These are phyloP conservation scores for Acanthamoeba pearcei DNA, from an alignment of 208 protist genomes.

Conservation along the genomic window DNA sequence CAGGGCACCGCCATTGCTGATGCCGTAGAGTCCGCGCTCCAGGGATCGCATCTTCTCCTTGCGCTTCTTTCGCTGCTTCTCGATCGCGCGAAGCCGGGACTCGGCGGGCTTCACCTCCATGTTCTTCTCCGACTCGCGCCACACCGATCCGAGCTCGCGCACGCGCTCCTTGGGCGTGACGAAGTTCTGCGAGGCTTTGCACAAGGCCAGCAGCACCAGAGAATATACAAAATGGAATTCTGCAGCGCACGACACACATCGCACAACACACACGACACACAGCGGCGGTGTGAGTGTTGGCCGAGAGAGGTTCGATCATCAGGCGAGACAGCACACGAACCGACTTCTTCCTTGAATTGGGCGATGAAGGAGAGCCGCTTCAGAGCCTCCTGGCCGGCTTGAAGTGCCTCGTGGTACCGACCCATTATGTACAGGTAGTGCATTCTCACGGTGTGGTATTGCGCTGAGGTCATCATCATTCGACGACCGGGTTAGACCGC, in stretches of 20 bases:
- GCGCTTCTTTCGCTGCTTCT: slow-evolving; percentile 43
- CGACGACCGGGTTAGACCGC: too few relatives aligned
- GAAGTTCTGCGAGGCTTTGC: slow-evolving; percentile 23
- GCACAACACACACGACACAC: too few relatives aligned
- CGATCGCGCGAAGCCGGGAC: not conserved
- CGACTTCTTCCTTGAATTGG: slow-evolving; percentile 66
- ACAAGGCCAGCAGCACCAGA: slow-evolving; percentile 24
- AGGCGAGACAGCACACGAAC: not conserved
- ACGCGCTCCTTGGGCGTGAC: slow-evolving; percentile 39
- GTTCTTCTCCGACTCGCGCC: slow-evolving; percentile 23
- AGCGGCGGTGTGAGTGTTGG: not conserved
- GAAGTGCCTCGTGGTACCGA: slow-evolving; percentile 9
- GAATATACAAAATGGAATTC: slow-evolving; percentile 67
- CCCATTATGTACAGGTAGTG: slow-evolving; percentile 74
- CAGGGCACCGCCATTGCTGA: too few relatives aligned
- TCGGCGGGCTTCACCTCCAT: not conserved
- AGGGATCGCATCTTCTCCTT: not conserved
- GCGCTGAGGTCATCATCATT: not conserved
- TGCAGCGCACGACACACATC: not conserved
- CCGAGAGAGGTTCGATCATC: too few relatives aligned
- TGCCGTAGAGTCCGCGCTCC: not conserved
- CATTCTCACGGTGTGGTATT: slow-evolving; percentile 30
- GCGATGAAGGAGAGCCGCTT: slow-evolving; percentile 16
- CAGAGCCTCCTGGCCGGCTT: not conserved
- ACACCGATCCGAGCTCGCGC: slow-evolving; percentile 34